Base-by-base conservation (phyloP, 257 asterid species). In the Nicotiana noctiflora region DNA sequence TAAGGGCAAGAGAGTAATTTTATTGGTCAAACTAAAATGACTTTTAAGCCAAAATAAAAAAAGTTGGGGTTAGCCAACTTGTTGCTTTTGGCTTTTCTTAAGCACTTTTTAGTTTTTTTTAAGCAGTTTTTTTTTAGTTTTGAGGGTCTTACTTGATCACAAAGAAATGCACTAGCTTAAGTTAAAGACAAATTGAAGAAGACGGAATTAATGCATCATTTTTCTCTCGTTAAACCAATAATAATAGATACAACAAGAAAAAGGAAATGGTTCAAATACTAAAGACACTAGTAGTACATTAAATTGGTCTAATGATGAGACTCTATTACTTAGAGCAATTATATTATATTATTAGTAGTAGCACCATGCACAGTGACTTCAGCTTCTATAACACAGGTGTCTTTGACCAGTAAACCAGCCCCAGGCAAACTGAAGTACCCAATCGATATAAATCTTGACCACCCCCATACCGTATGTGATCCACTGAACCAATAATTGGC, bases 401-500 rank as follows among this genome's bases (percentile, higher is more conserved):
- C 88, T 56, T 81, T 90, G 72, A 87, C 82, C 62, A 87, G 82
- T 77, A 85, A 86, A 19, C 93, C 89, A 12, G 55, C 7, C 8
- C 67, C 32, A 2, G 87, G 52, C 81, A 17, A 53, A 70, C 83
- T 79, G 76, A 93, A 86, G 80, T 84, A 85, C 53, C 27, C 83
- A n/a, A 86, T 76, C 1, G 91, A 86, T 52, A 90, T 81, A 57
- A 86, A 93, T 85, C 91, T 84, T 78, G 89, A 90, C 94, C 94
- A 91, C 19, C 96, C 97, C 40, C 88, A 83, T 17, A 82, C 74
- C 10, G 87, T 49, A 60, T 61, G 86, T 21, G 90, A 79, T 57
- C 84, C 76, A 76, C 89, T 84, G 87, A 89, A 93, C 98, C 94
- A 93, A 46, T 85, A 87, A 55, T 80, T 89, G 75, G 84, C 98